A percentile compares a stretch with the other conserved stretches of the same genome.
Conservation (phyloP, 306 rosid genomes). For the Pueraria montana region DNA sequence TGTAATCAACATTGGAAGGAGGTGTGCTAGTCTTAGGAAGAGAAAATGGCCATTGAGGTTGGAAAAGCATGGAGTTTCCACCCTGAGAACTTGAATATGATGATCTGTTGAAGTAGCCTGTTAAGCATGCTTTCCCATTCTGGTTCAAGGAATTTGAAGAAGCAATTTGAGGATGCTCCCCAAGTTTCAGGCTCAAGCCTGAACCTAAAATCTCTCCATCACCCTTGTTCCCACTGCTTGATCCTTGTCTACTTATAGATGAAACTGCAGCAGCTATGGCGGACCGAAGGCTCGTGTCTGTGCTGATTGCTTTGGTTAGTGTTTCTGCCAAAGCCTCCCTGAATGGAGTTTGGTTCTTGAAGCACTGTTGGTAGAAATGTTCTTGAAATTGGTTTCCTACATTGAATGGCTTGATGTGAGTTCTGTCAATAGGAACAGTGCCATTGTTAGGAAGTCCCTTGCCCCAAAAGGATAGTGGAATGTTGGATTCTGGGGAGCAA, state of each 20-base stretch:
- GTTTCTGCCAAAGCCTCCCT: conserved; percentile 56
- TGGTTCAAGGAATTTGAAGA: conserved; percentile 45
- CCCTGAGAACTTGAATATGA: conserved; percentile 46
- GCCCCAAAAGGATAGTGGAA: conserved; percentile 52
- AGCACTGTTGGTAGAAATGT: conserved; percentile 44
- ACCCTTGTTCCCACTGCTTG: conserved; percentile 41
- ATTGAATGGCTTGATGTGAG: conserved; percentile 22
- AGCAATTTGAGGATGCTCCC: conserved; percentile 38
- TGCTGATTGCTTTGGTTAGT: conserved; percentile 62
- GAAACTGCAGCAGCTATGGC: conserved; percentile 64
- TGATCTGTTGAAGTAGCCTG: conserved; percentile 49
- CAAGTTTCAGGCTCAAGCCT: conserved; percentile 47
- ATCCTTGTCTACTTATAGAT: conserved; percentile 50
- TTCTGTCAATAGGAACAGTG: conserved; percentile 4
- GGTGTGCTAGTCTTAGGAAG: conserved; percentile 24
- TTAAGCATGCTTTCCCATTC: conserved; percentile 49
- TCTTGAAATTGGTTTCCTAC: conserved; percentile 48
- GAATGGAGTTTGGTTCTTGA: conserved; percentile 50
- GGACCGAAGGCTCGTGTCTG: conserved; percentile 58
- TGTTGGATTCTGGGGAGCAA: conserved; percentile 55
- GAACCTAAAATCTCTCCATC: conserved; percentile 44
- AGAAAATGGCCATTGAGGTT: conserved; percentile 45
- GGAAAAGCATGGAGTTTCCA: conserved; percentile 50
- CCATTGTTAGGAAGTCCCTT: conserved; percentile 45
- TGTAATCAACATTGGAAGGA: background rate